Base-by-base conservation (phyloP, 1,139 yeast species). In the Groenewaldozyma sp. region DNA sequence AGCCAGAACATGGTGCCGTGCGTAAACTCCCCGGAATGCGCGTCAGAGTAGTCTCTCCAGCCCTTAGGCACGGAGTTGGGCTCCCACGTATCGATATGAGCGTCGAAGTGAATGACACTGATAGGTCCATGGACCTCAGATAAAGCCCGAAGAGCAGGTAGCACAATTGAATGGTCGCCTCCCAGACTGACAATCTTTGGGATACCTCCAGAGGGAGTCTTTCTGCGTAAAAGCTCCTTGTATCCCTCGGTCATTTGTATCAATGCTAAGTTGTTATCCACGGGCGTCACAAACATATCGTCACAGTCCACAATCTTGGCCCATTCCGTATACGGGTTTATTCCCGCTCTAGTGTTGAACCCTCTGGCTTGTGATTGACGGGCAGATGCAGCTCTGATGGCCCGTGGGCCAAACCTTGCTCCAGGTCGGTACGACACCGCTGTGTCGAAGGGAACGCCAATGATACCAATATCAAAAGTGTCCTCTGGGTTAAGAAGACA, bases 1-100 rank as follows among this genome's bases (percentile, higher is more conserved):
- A 74, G 71, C 83, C 87, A 80, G 24, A 81, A 65, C 83, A 81
- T 79, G 7, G 87, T 76, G 2, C 91, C 91, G 54, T 81, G 91
- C 40, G 78, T 80, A 50, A 80, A 68, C 39, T 74, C 75, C n/a
- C 53, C 45, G 31, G 47, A 48, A 24, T 45, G 43, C 10, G 42
- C 34, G 10, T 49, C 51, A n/a, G 44, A 41, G n/a, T n/a, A n/a
- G n/a, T n/a, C n/a, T n/a, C n/a, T n/a, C n/a, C n/a, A n/a, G 18
- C 43, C 51, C 5, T 45, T 39, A 3, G 53, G 53, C 36, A 54
- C 54, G 33, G 51, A 47, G 20, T 51, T 44, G 9, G 58, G 58
- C 82, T 78, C 18, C 93, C 93, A 59, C 75, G 94, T 45, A 74
- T 81, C 58, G 74, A 70, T 44, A 60, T 81, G 91, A 4, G 88